Percentiles rank a stretch among this genome's conserved stretches.
These are phyloP conservation scores for Salix caprea DNA, from an alignment of 345 rosid genomes.

Conservation along the genomic window DNA sequence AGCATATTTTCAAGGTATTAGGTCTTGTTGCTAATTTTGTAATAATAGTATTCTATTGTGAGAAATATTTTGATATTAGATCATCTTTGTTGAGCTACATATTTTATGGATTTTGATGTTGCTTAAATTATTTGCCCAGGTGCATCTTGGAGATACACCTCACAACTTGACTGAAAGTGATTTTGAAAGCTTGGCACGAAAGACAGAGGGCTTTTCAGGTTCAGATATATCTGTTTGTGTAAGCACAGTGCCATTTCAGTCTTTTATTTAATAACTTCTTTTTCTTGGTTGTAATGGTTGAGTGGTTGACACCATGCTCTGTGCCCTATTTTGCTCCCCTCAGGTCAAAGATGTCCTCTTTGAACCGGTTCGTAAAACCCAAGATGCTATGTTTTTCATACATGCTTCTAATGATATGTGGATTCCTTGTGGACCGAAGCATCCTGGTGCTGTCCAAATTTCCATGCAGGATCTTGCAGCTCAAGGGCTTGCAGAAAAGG, in stretches of 20 bases:
- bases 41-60: not conserved
- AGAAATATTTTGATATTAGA: not conserved
- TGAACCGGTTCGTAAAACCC: slow-evolving; percentile 92
- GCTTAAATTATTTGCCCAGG: slow-evolving; percentile 39
- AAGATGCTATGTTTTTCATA: slow-evolving; percentile 77
- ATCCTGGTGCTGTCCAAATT: slow-evolving; percentile 65
- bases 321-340: not conserved
- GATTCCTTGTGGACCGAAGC: slow-evolving; percentile 91
- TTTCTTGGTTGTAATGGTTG: not conserved
- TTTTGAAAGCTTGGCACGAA: slow-evolving; percentile 73
- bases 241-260: slow-evolving; percentile 26
- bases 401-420: slow-evolving; percentile 58
- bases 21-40: not conserved
- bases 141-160: slow-evolving; percentile 94
- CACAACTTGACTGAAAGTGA: slow-evolving; percentile 80
- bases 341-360: slow-evolving; percentile 93
- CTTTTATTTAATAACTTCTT: not conserved
- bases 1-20: slow-evolving; percentile 84
- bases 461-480: slow-evolving; percentile 82
- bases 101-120: slow-evolving; percentile 4
- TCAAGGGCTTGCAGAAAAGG: slow-evolving; percentile 68
- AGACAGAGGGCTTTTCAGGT: slow-evolving; percentile 89
- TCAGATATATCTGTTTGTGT: slow-evolving; percentile 94
- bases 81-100: not conserved
- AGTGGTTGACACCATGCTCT: not conserved